Evolutionary conservation across 345 rosid genomes (phyloP), one percentile per base, ranked within the genome.

Genomic region (Hibiscus syriacus): DNA sequence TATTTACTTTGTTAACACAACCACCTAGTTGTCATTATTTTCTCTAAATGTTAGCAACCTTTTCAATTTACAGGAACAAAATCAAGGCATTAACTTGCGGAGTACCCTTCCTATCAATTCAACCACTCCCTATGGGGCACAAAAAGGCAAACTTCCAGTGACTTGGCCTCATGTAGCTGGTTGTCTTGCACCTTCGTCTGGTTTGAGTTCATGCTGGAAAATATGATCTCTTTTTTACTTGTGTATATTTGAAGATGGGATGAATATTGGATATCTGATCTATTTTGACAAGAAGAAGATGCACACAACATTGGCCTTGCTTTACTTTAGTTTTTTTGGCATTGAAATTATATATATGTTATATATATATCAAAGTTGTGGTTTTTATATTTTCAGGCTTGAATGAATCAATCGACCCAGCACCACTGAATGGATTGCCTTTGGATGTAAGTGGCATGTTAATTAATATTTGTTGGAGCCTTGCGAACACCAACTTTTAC

Each of bases 381-480:
- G 13, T 54, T 45, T 50, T 41, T 12, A 34, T 53, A 45, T 69
- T 36, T 68, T 71, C 67, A 79, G 77, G 55, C 50, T 41, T 30
- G 63, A 64, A 25, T 39, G 19, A 71, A 39, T 54, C 55, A 66
- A 36, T 39, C 56, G 46, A 70, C 30, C 36, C 62, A 22, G n/a
- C 64, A 29, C 26, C 59, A 25, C 38, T 41, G 1, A 30, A 34
- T n/a, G 52, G 46, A 38, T 73, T 69, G 71, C 62, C 68, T 53
- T 54, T 41, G 53, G 60, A 66, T 38, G 75, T 71, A 67, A 67
- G 75, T 71, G 50, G 39, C 38, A 39, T 16, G 56, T 61, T 55
- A 20, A 45, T 14, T 55, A 41, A 46, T 34, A 52, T 59, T 20
- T 25, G 39, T 26, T 41, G 22, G 53, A 60, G 50, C 49, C 36